phyloP scores from a whole-genome alignment of 805 yeast genomes.

The Lipomyces sp. region DNA sequence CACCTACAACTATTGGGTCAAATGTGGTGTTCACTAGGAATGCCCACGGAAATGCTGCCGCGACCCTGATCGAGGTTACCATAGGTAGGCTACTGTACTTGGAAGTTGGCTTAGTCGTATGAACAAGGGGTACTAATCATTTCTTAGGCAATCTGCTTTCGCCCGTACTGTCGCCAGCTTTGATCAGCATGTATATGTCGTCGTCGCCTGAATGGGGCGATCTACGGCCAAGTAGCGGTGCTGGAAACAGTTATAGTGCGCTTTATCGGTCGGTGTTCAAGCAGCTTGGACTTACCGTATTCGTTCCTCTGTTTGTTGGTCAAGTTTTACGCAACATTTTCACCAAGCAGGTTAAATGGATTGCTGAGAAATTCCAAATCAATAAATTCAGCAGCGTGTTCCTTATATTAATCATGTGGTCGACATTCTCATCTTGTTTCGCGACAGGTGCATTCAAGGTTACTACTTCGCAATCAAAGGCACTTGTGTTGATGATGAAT shows the following conservation, averaged over 20 bases:
- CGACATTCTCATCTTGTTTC: conserved; percentile 51
- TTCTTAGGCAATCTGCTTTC: conserved; percentile 58
- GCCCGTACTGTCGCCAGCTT: conserved; percentile 82
- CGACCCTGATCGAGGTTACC: conserved; percentile 80
- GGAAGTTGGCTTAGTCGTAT: too few species aligned
- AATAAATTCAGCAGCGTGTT: conserved; percentile 74
- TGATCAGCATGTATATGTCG: conserved; percentile 64
- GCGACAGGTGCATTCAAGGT: conserved; percentile 72
- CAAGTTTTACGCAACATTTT: conserved; percentile 70
- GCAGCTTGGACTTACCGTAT: conserved; percentile 82
- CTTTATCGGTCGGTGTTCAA: conserved; percentile 78
- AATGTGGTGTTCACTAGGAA: conserved; percentile 87
- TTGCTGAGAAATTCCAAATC: conserved; percentile 53
- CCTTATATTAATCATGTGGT: conserved; percentile 70
- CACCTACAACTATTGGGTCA: conserved; percentile 92
- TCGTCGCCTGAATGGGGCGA: conserved; percentile 72
- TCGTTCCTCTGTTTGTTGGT: conserved; percentile 82
- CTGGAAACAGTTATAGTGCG: conserved; percentile 28
- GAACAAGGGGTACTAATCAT: not conserved
- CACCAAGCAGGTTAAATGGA: conserved; percentile 62
- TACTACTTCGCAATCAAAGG: conserved; percentile 62
- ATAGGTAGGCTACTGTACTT: conserved; percentile 46
- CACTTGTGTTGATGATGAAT: conserved; percentile 77
- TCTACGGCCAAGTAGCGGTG: conserved; percentile 32
- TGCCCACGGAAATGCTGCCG: conserved; percentile 79